Evolutionary conservation across 140 eudicot species (phyloP).

Genomic region (Ambrosia hybrid): DNA sequence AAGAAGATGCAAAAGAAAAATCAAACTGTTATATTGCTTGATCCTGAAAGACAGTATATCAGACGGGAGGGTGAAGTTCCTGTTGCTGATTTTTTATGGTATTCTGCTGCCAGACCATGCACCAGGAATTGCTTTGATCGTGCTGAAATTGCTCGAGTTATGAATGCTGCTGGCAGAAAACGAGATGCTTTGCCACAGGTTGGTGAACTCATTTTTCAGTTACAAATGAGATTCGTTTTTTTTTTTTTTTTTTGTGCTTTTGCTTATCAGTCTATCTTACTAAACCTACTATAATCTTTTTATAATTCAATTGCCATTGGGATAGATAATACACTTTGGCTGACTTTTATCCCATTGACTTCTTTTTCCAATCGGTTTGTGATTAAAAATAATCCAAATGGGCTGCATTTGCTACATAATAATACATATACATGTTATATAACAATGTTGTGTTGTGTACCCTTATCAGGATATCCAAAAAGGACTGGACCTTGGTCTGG

Average conservation of each 20-base stretch:
- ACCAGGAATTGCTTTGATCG: conserved; percentile 97
- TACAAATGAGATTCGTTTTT: not conserved
- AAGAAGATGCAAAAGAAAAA: conserved; percentile 87
- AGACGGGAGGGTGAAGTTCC: conserved; percentile 96
- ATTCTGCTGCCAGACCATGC: conserved; percentile 96
- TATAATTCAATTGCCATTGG: not conserved
- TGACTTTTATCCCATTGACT: not conserved
- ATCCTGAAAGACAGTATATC: conserved; percentile 89
- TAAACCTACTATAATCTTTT: not conserved
- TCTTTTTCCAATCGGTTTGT: not conserved
- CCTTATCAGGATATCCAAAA: conserved; percentile 77
- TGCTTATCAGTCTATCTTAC: conserved; percentile 1
- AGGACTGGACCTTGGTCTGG: conserved; percentile 96
- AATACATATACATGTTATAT: not conserved
- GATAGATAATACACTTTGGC: not conserved
- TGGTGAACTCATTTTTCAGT: conserved; percentile 18
- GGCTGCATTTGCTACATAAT: not conserved
- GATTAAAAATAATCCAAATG: not conserved
- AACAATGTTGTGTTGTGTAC: not conserved
- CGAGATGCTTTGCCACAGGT: conserved; percentile 99
- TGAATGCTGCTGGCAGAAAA: conserved; percentile 96
- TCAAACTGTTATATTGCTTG: conserved; percentile 83
- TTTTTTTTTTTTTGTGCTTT: not conserved
- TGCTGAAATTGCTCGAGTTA: conserved; percentile 98
- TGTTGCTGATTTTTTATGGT: conserved; percentile 99